phyloP scores from a whole-genome alignment of 352 stramenopile species.

The Pilasporangium apinafurcum region DNA sequence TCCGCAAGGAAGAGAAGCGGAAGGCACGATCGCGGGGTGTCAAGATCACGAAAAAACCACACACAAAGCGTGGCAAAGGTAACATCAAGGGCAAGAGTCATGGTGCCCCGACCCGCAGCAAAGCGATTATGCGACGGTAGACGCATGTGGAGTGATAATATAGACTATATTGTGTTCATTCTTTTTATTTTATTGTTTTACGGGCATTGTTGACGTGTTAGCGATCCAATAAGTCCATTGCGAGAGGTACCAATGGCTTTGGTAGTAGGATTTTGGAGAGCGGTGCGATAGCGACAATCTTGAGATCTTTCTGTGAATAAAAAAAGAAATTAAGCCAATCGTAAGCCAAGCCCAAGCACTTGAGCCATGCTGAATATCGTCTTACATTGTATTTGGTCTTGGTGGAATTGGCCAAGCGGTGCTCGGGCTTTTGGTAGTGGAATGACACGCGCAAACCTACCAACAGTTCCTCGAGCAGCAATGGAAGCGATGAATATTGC shows the following conservation, averaged over 20 bases:
- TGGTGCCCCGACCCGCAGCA: slow-evolving; percentile 76
- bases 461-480: slow-evolving; percentile 41
- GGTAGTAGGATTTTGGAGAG: slow-evolving; percentile 31
- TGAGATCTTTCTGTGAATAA: slow-evolving; percentile 28
- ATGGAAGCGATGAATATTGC: slow-evolving; percentile 29
- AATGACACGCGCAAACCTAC: slow-evolving; percentile 43
- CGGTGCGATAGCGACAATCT: slow-evolving; percentile 36
- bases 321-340: not conserved
- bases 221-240: slow-evolving; percentile 24
- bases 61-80: slow-evolving; percentile 20
- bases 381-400: slow-evolving; percentile 21
- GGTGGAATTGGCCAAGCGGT: slow-evolving; percentile 8
- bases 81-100: slow-evolving; percentile 67
- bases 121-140: slow-evolving; percentile 67
- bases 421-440: slow-evolving; percentile 26
- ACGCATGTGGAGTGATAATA: not conserved
- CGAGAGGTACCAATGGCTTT: slow-evolving; percentile 26
- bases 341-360: not conserved
- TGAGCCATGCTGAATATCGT: not conserved
- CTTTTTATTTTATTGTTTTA: not conserved
- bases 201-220: slow-evolving; percentile 3
- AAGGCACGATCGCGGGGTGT: slow-evolving; percentile 77
- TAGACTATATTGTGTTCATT: not conserved
- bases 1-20: slow-evolving; percentile 82
- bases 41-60: slow-evolving; percentile 42